These are phyloP conservation scores for Blepharisma japonicum DNA, from an alignment of 73 alveolate species.

Conservation along the genomic window DNA sequence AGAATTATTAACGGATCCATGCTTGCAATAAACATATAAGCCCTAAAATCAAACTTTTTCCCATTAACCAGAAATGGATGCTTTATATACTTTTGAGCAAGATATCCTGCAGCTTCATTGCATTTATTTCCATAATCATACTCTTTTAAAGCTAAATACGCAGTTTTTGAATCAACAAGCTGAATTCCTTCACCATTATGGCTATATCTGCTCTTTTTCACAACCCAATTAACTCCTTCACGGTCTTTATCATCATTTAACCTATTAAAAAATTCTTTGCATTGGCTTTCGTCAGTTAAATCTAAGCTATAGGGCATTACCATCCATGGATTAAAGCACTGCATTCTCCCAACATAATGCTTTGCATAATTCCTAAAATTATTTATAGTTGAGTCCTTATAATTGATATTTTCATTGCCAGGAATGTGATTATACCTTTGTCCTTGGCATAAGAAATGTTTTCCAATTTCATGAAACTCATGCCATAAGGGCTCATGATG, in stretches of 20 bases:
- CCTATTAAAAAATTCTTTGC: not conserved
- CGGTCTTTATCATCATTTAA: not conserved
- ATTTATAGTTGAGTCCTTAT: not conserved
- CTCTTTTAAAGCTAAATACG: not conserved
- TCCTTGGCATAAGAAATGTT: conserved; percentile 14
- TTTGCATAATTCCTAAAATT: not conserved
- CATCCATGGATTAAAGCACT: conserved; percentile 16
- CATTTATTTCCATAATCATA: conserved; percentile 32
- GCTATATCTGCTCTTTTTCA: not conserved
- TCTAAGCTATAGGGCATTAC: not conserved
- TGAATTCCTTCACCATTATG: conserved; percentile 16
- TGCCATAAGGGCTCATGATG: not conserved
- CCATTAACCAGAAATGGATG: conserved; percentile 84
- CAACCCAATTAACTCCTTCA: conserved; percentile 12
- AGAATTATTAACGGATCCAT: conserved; percentile 55
- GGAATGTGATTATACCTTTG: conserved; percentile 22
- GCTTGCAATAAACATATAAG: conserved; percentile 74
- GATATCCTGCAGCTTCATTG: conserved; percentile 49
- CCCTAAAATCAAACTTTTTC: conserved; percentile 86
- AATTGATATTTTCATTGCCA: conserved; percentile 3
- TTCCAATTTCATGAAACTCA: not conserved
- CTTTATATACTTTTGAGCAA: conserved; percentile 78
- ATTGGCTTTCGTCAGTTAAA: not conserved
- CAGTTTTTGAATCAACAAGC: not conserved
- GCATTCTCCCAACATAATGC: not conserved